Evolutionary conservation across 495 filamentous ascomycete genomes (phyloP).

Genomic region (Neurospora sp.): DNA sequence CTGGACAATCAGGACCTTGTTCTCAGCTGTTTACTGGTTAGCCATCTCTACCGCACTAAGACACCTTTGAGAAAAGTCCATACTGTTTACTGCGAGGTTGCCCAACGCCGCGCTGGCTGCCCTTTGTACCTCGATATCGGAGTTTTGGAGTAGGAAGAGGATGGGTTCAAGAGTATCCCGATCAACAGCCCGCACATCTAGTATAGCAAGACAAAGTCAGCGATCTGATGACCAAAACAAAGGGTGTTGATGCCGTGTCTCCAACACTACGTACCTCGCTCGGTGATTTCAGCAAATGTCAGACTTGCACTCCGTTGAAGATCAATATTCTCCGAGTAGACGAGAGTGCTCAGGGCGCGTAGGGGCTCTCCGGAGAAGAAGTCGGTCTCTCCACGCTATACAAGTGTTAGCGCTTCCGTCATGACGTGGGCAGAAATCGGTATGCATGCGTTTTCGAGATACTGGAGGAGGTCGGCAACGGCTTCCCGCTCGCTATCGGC

Average conservation of each 20-base stretch:
- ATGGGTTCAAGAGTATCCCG: constrained; percentile 92
- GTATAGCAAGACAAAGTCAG: constrained; percentile 12
- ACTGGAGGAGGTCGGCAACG: constrained; percentile 88
- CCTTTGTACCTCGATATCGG: constrained; percentile 93
- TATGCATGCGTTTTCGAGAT: constrained; percentile 79
- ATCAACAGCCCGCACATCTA: constrained; percentile 95
- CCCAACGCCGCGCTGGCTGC: constrained; percentile 93
- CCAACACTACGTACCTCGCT: constrained; percentile 61
- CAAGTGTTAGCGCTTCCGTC: constrained; percentile 10
- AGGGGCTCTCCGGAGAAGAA: constrained; percentile 98
- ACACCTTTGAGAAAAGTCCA: constrained; percentile 18
- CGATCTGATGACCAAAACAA: neutral
- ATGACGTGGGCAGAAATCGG: neutral
- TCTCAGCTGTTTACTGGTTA: constrained; percentile 65
- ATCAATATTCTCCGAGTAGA: constrained; percentile 98
- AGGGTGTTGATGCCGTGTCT: neutral
- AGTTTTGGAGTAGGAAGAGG: constrained; percentile 84
- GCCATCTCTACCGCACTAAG: constrained; percentile 14
- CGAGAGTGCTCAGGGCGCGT: constrained; percentile 83
- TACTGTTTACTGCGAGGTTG: constrained; percentile 95
- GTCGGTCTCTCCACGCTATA: constrained; percentile 82
- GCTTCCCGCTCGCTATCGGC: constrained; percentile 96
- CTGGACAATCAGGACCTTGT: constrained; percentile 91
- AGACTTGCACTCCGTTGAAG: constrained; percentile 94
- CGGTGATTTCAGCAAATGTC: constrained; percentile 98